Base-by-base conservation (phyloP, 2,329 filamentous ascomycete genomes). In the Colletotrichum noveboracense region DNA sequence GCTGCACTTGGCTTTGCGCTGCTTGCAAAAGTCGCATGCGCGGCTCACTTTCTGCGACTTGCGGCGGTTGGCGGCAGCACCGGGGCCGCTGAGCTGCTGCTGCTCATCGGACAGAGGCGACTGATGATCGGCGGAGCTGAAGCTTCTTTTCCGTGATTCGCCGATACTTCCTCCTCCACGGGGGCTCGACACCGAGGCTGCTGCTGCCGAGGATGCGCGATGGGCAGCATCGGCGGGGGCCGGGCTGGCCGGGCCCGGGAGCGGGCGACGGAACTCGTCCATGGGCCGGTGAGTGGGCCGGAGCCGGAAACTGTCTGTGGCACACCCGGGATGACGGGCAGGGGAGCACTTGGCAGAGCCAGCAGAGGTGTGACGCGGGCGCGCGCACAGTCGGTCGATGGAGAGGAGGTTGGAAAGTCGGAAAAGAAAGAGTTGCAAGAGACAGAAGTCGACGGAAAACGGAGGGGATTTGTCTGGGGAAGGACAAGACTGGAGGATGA, bases 21-120 rank as follows among this genome's bases (percentile, higher is more conserved):
- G 61, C 77, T 86, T 86, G 80, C 84, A 86, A 34, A 80, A 79
- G 73, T 86, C 84, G 70, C 85, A 86, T 7, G 84, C 84, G n/a
- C 83, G 78, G 71, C 80, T 84, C 66, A 84, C 82, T 77, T 85
- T 84, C 60, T 79, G 80, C 14, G 74, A 65, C 70, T 82, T 83
- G 62, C 71, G 77, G 64, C 71, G 70, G 30, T 76, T 77, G 18
- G 64, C 64, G 36, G 55, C 66, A 34, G 66, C 66, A 5, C 38
- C 32, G 14, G 73, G 7, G 3, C 64, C 70, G 56, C 70, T 7
- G 43, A 65, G 26, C n/a, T 73, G 66, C 30, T 66, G 62, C 34
- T 58, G 66, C 66, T 70, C 70, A n/a, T 75, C 73, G 16, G 73
- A 73, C 13, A 65, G 21, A 7, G 73, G 70, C 10, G 73, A 75